Base-by-base conservation (phyloP, 129 eudicot genomes). In the Saussurea involucrata region DNA sequence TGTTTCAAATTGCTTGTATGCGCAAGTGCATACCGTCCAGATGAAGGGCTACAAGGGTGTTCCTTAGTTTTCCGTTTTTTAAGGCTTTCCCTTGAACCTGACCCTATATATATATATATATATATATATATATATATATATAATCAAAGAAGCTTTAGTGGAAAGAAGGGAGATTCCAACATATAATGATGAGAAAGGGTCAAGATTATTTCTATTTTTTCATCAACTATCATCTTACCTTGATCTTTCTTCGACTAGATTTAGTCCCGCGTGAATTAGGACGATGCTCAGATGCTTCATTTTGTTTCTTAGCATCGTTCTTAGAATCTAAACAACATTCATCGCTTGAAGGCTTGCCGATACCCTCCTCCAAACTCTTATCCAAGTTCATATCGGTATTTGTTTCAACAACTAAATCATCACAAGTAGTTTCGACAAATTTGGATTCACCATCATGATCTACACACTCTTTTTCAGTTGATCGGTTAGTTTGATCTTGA, bases 381-480 rank as follows among this genome's bases (percentile, higher is more conserved):
- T 29, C 68, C 3, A 81, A 72, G 73, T 74, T 70, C 8, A 44
- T 73, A 65, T 44, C 64, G 3, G 25, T 68, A 24, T 66, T 72
- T 37, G 46, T 66, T 69, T 86, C 81, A 72, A 80, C 81, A 75
- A 75, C 79, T 69, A 86, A 74, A 71, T 68, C 65, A 61, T 63
- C 58, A 71, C 77, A 74, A 68, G 89, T 91, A 29, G 68, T 88
- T 71, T 91, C 95, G 95, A 85, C 97, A 75, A 86, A 91, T 91
- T 89, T 91, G 57, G 90, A 83, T 63, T 89, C 90, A 81, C 83
- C 87, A 40, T 88, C 91, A 77, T 73, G 83, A 27, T 83, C 91
- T 42, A 42, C 71, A 55, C 84, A 72, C 60, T 85, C 90, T 74
- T 83, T 86, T 68, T 84, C 93, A 1, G 32, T 40, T 4, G 85